A percentile compares a stretch with the other conserved stretches of the same genome.
phyloP scores from a whole-genome alignment of 306 rosid species.

The Acacia confusa region DNA sequence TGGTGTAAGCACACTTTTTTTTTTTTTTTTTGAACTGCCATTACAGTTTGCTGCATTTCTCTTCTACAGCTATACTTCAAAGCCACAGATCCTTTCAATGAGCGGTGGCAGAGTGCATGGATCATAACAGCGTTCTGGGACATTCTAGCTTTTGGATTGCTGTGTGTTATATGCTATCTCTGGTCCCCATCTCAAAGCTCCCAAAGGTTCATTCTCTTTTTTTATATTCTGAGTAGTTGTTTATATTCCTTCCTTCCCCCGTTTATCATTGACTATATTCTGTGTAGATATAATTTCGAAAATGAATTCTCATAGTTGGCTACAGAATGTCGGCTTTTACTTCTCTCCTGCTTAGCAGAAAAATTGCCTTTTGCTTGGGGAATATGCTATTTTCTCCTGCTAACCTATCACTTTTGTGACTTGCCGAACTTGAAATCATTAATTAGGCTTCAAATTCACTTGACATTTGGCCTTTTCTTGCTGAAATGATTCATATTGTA shows the following conservation, averaged over 20 bases:
- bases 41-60: slow-evolving; percentile 20
- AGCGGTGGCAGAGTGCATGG: slow-evolving; percentile 98
- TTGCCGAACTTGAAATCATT: neutral
- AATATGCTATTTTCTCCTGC: neutral
- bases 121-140: slow-evolving; percentile 97
- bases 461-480: neutral
- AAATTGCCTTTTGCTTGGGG: slow-evolving; percentile 21
- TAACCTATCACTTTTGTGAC: neutral
- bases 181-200: slow-evolving; percentile 99
- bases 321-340: slow-evolving; percentile 21
- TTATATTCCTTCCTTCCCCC: slow-evolving; percentile 10
- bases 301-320: slow-evolving; percentile 26
- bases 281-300: slow-evolving; percentile 9
- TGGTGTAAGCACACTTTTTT: slow-evolving; percentile 2
- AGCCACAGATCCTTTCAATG: slow-evolving; percentile 97
- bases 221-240: neutral
- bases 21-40: slow-evolving; percentile 6
- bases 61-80: slow-evolving; percentile 78
- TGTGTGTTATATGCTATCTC: slow-evolving; percentile 83
- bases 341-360: neutral
- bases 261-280: slow-evolving; percentile 14
- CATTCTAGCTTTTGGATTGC: slow-evolving; percentile 75
- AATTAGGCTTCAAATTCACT: neutral
- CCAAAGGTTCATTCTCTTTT: slow-evolving; percentile 59
- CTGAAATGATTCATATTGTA: slow-evolving; percentile 1